Evolutionary conservation across 2,329 filamentous ascomycete species (phyloP).

Genomic region (Fragosphaeria purpurea): DNA sequence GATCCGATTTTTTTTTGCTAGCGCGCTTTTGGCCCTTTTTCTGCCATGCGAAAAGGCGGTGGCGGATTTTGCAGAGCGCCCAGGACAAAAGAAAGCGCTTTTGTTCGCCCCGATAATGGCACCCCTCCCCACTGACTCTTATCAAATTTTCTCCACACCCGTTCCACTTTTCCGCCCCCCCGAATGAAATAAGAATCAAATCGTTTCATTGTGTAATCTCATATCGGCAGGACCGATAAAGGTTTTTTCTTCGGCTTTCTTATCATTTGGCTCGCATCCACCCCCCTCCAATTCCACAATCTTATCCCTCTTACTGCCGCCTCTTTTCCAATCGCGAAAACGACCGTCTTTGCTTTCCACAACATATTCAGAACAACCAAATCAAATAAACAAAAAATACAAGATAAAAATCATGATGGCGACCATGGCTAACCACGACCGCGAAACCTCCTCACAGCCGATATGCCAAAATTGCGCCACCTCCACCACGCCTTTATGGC

Average conservation of each 20-base stretch:
- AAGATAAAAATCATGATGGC: conserved; percentile 26
- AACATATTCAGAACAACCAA: neutral
- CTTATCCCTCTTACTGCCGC: conserved; percentile 5
- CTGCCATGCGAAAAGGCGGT: neutral
- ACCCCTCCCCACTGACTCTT: conserved; percentile 7
- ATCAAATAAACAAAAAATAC: neutral
- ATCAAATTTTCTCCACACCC: conserved; percentile 10
- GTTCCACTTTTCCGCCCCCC: conserved; percentile 9
- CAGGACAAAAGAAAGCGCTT: too few species aligned
- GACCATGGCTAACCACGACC: conserved; percentile 42
- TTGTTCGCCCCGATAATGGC: neutral
- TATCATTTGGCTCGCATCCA: conserved; percentile 14
- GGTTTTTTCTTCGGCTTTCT: conserved; percentile 13
- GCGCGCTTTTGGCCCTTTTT: neutral
- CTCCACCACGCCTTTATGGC: conserved; percentile 92
- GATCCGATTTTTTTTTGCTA: neutral
- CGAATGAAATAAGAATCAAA: conserved; percentile 9
- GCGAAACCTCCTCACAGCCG: conserved; percentile 62
- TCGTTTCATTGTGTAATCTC: conserved; percentile 13
- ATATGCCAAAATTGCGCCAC: conserved; percentile 95
- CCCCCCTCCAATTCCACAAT: conserved; percentile 5
- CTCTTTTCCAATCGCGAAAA: conserved; percentile 2
- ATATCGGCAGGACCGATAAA: conserved; percentile 15
- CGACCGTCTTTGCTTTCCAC: neutral
- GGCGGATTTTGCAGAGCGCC: too few species aligned